Evolutionary conservation across 192 early-diverging fungal genomes (phyloP).

Genomic region (Podila epicladia): DNA sequence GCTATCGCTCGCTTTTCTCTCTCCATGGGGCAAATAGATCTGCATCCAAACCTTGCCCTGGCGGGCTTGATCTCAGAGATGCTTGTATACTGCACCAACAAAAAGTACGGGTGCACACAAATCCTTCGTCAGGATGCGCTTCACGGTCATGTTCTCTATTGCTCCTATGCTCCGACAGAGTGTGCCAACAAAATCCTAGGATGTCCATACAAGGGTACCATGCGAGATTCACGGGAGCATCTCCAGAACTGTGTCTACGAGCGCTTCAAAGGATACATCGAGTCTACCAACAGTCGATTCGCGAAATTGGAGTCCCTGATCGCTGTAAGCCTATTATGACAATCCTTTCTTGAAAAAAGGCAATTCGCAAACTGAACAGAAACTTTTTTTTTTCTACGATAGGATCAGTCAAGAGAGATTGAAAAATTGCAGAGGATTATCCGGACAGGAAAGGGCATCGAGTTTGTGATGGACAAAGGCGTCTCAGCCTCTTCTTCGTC

Average conservation of each 20-base stretch:
- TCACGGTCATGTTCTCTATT: constrained; percentile 56
- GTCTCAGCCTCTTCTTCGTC: not conserved
- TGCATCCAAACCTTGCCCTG: constrained; percentile 69
- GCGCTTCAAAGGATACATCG: constrained; percentile 59
- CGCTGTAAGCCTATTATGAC: constrained; percentile 11
- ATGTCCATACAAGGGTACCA: constrained; percentile 62
- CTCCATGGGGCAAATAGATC: constrained; percentile 35
- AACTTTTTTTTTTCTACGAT: not conserved
- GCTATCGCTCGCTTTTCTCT: not conserved
- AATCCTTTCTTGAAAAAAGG: not conserved
- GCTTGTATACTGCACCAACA: constrained; percentile 62
- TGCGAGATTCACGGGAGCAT: constrained; percentile 51
- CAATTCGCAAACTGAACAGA: too few relatives aligned
- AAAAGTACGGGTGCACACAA: constrained; percentile 59
- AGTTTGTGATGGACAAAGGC: constrained; percentile 2
- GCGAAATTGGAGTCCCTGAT: constrained; percentile 50
- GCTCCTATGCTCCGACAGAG: constrained; percentile 54
- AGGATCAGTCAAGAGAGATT: constrained; percentile 39
- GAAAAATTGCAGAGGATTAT: constrained; percentile 47
- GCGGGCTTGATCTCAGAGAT: constrained; percentile 62
- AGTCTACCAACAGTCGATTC: constrained; percentile 49
- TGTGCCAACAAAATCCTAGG: constrained; percentile 60
- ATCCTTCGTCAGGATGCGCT: constrained; percentile 59
- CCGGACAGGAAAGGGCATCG: constrained; percentile 36
- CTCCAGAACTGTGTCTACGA: constrained; percentile 63